These are phyloP conservation scores for Puccinia triticina DNA, from an alignment of 1,284 basidiomycete species.

Conservation along the genomic window DNA sequence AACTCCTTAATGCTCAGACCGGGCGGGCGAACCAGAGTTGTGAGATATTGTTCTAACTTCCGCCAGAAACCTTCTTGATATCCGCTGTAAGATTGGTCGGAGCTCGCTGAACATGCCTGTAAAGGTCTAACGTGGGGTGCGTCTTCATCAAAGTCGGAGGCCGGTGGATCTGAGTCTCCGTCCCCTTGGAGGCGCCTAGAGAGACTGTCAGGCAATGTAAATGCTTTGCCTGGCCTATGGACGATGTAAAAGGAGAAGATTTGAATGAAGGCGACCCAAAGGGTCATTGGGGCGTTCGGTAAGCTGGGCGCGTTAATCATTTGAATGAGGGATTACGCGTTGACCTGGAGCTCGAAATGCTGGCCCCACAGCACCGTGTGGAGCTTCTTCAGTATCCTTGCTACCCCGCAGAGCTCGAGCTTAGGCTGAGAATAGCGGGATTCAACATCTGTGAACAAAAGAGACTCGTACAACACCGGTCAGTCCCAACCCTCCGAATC, in stretches of 20 bases:
- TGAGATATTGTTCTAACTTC: not conserved
- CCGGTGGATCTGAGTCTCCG: not conserved
- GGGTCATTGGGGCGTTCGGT: not conserved
- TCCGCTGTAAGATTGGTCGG: no score
- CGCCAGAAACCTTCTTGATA: not conserved
- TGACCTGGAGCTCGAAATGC: constrained; percentile 35
- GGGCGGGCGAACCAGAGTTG: not conserved
- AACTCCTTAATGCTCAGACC: not conserved
- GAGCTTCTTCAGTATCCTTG: no score
- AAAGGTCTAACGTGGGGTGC: not conserved
- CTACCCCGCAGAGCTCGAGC: no score
- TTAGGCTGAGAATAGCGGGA: not conserved
- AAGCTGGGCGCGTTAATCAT: constrained; percentile 22
- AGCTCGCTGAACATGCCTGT: not conserved
- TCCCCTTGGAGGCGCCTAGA: not conserved
- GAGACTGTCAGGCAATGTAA: constrained; percentile 18
- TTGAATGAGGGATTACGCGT: constrained; percentile 31
- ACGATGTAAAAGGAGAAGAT: constrained; percentile 21
- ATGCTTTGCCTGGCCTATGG: constrained; percentile 9
- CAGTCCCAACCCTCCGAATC: not conserved
- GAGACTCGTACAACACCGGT: constrained; percentile 3
- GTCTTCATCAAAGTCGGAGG: constrained; percentile 34
- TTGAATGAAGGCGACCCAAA: constrained; percentile 31
- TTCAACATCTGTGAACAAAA: constrained; percentile 1
- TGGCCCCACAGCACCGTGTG: constrained; percentile 25